phyloP scores from a whole-genome alignment of 768 basidiomycete species.

The Tricholoma furcatifolium region DNA sequence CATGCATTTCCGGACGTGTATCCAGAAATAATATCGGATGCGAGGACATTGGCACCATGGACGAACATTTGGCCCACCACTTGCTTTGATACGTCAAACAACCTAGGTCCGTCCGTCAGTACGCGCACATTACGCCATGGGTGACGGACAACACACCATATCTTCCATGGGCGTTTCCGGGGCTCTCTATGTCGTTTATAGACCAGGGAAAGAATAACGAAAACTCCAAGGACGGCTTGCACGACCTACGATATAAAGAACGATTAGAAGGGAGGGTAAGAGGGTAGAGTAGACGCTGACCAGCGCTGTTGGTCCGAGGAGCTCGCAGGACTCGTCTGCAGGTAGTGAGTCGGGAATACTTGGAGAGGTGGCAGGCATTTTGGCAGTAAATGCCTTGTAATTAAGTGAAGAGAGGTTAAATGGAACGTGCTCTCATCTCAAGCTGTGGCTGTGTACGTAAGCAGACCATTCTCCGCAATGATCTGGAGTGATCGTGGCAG shows the following conservation, averaged over 20 bases:
- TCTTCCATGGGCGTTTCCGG: conserved; percentile 85
- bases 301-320: conserved; percentile 52
- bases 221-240: conserved; percentile 84
- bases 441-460: conserved; percentile 10
- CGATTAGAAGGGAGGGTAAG: conserved; percentile 48
- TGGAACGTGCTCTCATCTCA: neutral
- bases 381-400: conserved; percentile 2
- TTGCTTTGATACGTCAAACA: conserved; percentile 94
- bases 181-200: conserved; percentile 87
- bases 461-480: neutral
- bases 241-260: conserved; percentile 61
- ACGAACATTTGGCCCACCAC: conserved; percentile 83
- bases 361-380: neutral
- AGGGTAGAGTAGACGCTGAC: conserved; percentile 31
- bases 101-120: conserved; percentile 44
- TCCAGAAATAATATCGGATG: conserved; percentile 75
- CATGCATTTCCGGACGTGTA: conserved; percentile 81
- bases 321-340: conserved; percentile 51
- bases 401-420: neutral
- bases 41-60: conserved; percentile 74
- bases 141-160: conserved; percentile 60
- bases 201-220: conserved; percentile 85
- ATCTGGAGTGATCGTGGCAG: conserved; percentile 6
- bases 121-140: neutral
- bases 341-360: conserved; percentile 26